These are phyloP conservation scores for Clarireedia hainanense DNA, from an alignment of 2,329 filamentous ascomycete genomes.

Conservation along the genomic window DNA sequence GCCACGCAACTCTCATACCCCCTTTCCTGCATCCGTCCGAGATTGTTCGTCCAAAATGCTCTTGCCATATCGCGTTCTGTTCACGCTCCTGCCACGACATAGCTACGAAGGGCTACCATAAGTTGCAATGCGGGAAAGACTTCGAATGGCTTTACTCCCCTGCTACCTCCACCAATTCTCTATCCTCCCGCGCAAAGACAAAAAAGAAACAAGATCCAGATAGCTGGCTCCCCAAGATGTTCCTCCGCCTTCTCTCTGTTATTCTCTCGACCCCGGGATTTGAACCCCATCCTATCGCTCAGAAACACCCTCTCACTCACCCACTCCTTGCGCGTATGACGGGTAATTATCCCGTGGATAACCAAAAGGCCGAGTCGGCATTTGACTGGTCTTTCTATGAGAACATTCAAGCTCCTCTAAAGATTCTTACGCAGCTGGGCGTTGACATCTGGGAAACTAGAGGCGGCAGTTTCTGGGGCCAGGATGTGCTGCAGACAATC, in stretches of 20 bases:
- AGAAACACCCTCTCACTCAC: constrained; percentile 20
- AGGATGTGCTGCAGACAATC: constrained; percentile 24
- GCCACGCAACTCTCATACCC: constrained; percentile 14
- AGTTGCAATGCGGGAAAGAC: constrained; percentile 19
- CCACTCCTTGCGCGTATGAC: constrained; percentile 18
- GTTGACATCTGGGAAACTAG: constrained; percentile 18
- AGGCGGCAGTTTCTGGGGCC: constrained; percentile 12
- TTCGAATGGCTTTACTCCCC: constrained; percentile 19
- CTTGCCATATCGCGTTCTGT: constrained; percentile 20
- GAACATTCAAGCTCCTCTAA: constrained; percentile 19
- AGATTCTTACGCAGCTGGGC: constrained; percentile 19
- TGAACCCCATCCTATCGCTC: neutral
- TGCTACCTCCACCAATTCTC: too few relatives aligned
- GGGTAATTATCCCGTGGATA: constrained; percentile 18
- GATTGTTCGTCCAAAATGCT: constrained; percentile 14
- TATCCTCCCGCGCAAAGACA: too few relatives aligned
- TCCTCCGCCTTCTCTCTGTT: constrained; percentile 19
- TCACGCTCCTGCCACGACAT: constrained; percentile 15
- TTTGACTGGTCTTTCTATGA: constrained; percentile 20
- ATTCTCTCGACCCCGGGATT: constrained; percentile 15
- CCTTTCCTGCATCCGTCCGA: constrained; percentile 11
- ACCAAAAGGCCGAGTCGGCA: neutral
- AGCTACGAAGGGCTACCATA: constrained; percentile 20
- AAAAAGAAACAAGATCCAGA: neutral
- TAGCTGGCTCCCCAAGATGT: constrained; percentile 17